These are phyloP conservation scores for Pyrus bretschneideri DNA, from an alignment of 306 rosid genomes.

Conservation along the genomic window DNA sequence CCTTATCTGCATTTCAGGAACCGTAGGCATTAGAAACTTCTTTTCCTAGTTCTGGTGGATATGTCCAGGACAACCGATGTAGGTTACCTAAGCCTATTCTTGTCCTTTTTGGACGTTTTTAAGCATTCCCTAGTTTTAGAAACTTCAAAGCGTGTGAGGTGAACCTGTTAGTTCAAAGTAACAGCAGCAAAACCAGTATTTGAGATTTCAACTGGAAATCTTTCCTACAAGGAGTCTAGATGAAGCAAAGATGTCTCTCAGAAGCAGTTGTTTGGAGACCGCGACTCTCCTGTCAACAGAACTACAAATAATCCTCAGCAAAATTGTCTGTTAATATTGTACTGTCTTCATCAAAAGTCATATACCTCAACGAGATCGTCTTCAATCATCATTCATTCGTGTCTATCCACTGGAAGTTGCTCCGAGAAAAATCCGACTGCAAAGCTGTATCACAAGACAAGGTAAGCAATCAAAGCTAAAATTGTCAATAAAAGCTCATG, in stretches of 20 bases:
- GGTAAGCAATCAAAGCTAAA: constrained; percentile 34
- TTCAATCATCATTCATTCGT: background rate
- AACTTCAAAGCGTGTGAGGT: no score
- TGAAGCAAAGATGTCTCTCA: background rate
- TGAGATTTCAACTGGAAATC: background rate
- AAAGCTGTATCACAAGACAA: constrained; percentile 4
- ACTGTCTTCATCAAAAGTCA: no score
- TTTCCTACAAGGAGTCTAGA: background rate
- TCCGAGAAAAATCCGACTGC: background rate
- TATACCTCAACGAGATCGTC: no score
- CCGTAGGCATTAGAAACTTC: no score
- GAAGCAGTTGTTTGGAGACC: background rate
- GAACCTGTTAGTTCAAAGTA: background rate
- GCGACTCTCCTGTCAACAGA: constrained; percentile 9
- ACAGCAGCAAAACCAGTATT: background rate
- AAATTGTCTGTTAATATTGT: background rate
- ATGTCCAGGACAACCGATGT: no score
- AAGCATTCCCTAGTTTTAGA: background rate
- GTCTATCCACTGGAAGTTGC: background rate
- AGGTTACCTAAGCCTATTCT: no score
- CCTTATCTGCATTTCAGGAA: background rate
- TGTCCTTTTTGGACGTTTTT: no score
- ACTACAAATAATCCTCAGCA: background rate
- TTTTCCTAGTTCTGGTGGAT: no score
- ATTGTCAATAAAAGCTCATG: background rate